These are phyloP conservation scores for Stemphylium beticola DNA, from an alignment of 2,329 filamentous ascomycete genomes.

Conservation along the genomic window DNA sequence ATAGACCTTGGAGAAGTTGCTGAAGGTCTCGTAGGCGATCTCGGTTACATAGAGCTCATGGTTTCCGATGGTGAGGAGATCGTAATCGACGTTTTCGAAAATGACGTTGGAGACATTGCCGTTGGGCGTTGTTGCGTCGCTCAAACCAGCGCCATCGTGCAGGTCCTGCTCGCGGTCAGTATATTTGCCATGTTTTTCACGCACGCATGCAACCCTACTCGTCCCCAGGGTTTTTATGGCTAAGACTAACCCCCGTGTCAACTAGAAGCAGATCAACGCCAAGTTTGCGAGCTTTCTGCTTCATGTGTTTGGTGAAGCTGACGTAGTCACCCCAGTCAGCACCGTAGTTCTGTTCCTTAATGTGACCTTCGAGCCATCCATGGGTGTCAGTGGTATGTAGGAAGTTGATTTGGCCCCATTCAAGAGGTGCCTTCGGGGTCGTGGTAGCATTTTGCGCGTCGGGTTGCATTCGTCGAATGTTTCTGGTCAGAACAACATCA, in stretches of 20 bases:
- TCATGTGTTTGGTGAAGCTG: slow-evolving; percentile 66
- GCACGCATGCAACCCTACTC: slow-evolving; percentile 2
- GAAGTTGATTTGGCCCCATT: slow-evolving; percentile 72
- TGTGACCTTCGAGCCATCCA: slow-evolving; percentile 66
- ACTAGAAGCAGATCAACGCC: slow-evolving; percentile 66
- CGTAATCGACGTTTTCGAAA: slow-evolving; percentile 61
- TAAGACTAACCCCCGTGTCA: slow-evolving; percentile 59
- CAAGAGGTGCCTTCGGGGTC: slow-evolving; percentile 51
- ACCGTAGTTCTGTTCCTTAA: slow-evolving; percentile 68
- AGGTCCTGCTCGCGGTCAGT: slow-evolving; percentile 55
- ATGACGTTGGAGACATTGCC: slow-evolving; percentile 61
- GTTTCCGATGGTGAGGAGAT: slow-evolving; percentile 64
- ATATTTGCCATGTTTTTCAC: neutral
- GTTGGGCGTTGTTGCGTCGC: slow-evolving; percentile 65
- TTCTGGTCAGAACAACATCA: slow-evolving; percentile 50
- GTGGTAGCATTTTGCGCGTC: slow-evolving; percentile 51
- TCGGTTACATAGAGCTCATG: slow-evolving; percentile 70
- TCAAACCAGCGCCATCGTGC: slow-evolving; percentile 70
- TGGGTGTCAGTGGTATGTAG: slow-evolving; percentile 69
- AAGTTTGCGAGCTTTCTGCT: slow-evolving; percentile 61
- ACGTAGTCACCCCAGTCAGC: slow-evolving; percentile 72
- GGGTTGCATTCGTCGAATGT: slow-evolving; percentile 54
- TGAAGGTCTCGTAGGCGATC: slow-evolving; percentile 67
- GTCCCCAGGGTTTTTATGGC: neutral
- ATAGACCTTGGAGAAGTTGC: slow-evolving; percentile 65